phyloP scores from a whole-genome alignment of 225 moss, liverwort and hornwort genomes.

The Ulota crispa region DNA sequence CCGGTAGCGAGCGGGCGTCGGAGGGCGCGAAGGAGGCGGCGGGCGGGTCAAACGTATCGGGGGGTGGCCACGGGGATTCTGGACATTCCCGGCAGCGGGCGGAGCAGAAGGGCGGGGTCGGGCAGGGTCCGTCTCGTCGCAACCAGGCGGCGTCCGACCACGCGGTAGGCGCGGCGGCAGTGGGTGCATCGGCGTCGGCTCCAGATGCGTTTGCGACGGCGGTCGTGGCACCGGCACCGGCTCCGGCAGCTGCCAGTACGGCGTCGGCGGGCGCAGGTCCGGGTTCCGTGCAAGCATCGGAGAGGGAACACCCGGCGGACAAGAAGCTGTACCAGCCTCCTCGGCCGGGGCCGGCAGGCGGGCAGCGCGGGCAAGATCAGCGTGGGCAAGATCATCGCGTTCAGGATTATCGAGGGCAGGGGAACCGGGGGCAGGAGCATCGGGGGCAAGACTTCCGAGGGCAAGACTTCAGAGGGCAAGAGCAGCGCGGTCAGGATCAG shows the following conservation, averaged over 20 bases:
- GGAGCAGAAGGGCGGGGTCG: constrained; percentile 56
- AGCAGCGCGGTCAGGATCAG: constrained; percentile 36
- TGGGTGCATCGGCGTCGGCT: not conserved
- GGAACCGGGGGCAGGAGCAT: constrained; percentile 35
- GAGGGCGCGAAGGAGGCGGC: constrained; percentile 49
- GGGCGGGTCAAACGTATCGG: constrained; percentile 25
- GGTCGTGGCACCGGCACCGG: not conserved
- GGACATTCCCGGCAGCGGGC: constrained; percentile 40
- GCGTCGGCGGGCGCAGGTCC: not conserved
- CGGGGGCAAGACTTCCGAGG: constrained; percentile 38
- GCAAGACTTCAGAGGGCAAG: constrained; percentile 42
- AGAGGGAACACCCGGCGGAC: constrained; percentile 47
- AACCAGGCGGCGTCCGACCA: constrained; percentile 41
- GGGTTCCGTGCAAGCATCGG: constrained; percentile 22
- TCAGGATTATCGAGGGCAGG: constrained; percentile 35
- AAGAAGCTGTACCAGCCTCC: constrained; percentile 62
- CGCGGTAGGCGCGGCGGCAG: not conserved
- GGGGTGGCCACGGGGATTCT: constrained; percentile 26
- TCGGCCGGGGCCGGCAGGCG: constrained; percentile 39
- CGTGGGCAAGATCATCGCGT: constrained; percentile 50
- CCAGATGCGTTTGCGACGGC: not conserved
- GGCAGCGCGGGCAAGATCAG: constrained; percentile 43
- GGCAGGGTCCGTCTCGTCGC: constrained; percentile 52
- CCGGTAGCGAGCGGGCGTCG: constrained; percentile 54
- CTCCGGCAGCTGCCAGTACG: not conserved